Conservation (phyloP, 495 filamentous ascomycete species). For the Gamarada debralockiae region DNA sequence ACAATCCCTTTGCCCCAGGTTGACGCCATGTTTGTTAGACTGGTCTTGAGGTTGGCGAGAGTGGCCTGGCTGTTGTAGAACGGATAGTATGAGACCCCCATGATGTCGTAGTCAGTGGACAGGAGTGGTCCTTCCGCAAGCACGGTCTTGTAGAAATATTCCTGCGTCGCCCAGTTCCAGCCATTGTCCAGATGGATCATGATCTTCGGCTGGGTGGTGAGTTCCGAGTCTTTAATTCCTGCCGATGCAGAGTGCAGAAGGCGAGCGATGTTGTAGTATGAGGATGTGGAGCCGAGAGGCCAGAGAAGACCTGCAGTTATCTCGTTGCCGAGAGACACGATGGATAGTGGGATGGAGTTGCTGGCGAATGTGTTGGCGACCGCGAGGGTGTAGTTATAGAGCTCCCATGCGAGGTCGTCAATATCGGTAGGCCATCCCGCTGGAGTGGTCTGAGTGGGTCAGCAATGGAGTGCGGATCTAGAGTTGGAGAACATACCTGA, state of each 20-base stretch:
- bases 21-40: slow-evolving; percentile 53
- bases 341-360: slow-evolving; percentile 48
- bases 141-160: slow-evolving; percentile 57
- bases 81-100: slow-evolving; percentile 69
- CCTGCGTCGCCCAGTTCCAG: slow-evolving; percentile 62
- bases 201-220: slow-evolving; percentile 54
- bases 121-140: slow-evolving; percentile 47
- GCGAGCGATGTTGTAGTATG: slow-evolving; percentile 54
- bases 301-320: slow-evolving; percentile 61
- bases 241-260: slow-evolving; percentile 59
- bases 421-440: slow-evolving; percentile 58
- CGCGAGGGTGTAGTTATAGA: slow-evolving; percentile 63
- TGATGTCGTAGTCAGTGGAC: slow-evolving; percentile 59
- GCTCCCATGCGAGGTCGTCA: slow-evolving; percentile 51
- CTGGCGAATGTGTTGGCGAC: slow-evolving; percentile 56
- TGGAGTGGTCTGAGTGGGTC: slow-evolving; percentile 40
- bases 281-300: slow-evolving; percentile 52
- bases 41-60: slow-evolving; percentile 48
- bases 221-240: slow-evolving; percentile 57
- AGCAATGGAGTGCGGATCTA: slow-evolving; percentile 4
- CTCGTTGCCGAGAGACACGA: slow-evolving; percentile 69
- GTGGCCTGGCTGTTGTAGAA: slow-evolving; percentile 57
- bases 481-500: slow-evolving; percentile 29
- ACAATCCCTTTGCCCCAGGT: slow-evolving; percentile 56
- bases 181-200: slow-evolving; percentile 70